Evolutionary conservation across 75 land plant genomes (phyloP).

Genomic region (Selaginella tamariscina): DNA sequence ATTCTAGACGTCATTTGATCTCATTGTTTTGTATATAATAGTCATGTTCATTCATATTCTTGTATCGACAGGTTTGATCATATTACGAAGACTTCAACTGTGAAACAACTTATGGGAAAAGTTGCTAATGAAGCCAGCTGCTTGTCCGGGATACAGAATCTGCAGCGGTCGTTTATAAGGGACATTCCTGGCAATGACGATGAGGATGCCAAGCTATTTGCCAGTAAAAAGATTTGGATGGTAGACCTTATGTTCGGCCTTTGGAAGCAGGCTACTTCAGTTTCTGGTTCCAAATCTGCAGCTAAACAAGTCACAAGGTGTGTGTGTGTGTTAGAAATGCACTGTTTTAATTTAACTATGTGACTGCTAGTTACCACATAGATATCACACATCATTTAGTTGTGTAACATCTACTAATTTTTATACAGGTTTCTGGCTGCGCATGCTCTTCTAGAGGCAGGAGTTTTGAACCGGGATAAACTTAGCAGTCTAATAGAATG

Average conservation of each 20-base stretch:
- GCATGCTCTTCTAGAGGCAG: slow-evolving; percentile 59
- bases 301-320: slow-evolving; percentile 54
- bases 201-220: background rate
- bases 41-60: too few relatives aligned
- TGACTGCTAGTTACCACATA: too few relatives aligned
- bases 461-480: background rate
- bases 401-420: too few relatives aligned
- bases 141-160: slow-evolving; percentile 36
- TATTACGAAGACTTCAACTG: slow-evolving; percentile 43
- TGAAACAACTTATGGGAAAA: slow-evolving; percentile 37
- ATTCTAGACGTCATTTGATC: too few relatives aligned
- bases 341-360: too few relatives aligned
- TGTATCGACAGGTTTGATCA: too few relatives aligned
- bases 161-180: slow-evolving; percentile 42
- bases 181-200: background rate
- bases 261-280: slow-evolving; percentile 41
- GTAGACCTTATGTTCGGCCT: slow-evolving; percentile 60
- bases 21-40: too few relatives aligned
- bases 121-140: slow-evolving; percentile 27
- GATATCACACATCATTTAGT: too few relatives aligned
- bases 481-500: background rate
- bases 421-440: slow-evolving; percentile 62
- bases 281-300: slow-evolving; percentile 32
- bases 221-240: background rate
- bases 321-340: too few relatives aligned